Percentiles rank a stretch among this genome's conserved stretches.
Evolutionary conservation across 306 rosid genomes (phyloP).

Genomic region (Citrullus colocynthis): DNA sequence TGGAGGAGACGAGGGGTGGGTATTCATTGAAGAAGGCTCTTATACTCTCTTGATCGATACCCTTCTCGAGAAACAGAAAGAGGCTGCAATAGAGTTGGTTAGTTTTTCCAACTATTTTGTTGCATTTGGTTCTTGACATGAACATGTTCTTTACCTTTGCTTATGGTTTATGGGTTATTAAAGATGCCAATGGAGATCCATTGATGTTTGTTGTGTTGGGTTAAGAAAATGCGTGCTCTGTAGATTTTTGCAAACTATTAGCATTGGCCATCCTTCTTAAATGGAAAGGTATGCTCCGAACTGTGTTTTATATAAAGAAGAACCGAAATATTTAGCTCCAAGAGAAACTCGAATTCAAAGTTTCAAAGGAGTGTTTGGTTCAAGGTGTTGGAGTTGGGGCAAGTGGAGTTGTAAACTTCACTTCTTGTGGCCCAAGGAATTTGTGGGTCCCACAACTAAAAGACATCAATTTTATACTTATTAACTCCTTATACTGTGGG

Average conservation of each 20-base stretch:
- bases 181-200: not conserved
- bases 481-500: too few species aligned
- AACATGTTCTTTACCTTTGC: not conserved
- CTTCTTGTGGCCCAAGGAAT: too few species aligned
- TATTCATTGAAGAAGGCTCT: slow-evolving; percentile 33
- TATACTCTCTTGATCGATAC: slow-evolving; percentile 31
- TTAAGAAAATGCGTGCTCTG: not conserved
- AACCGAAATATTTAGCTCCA: not conserved
- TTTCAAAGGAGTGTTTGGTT: too few species aligned
- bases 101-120: not conserved
- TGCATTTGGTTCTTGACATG: not conserved
- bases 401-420: too few species aligned
- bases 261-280: not conserved
- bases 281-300: not conserved
- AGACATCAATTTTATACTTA: too few species aligned
- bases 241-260: not conserved
- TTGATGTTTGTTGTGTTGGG: not conserved
- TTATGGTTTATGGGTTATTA: not conserved
- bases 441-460: too few species aligned
- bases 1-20: slow-evolving; percentile 35
- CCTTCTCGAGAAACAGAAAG: slow-evolving; percentile 20
- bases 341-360: not conserved
- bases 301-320: not conserved
- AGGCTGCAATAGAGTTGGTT: slow-evolving; percentile 9
- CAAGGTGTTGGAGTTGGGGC: too few species aligned